phyloP scores from a whole-genome alignment of 306 rosid species.

The Sphenostylis stenocarpa region DNA sequence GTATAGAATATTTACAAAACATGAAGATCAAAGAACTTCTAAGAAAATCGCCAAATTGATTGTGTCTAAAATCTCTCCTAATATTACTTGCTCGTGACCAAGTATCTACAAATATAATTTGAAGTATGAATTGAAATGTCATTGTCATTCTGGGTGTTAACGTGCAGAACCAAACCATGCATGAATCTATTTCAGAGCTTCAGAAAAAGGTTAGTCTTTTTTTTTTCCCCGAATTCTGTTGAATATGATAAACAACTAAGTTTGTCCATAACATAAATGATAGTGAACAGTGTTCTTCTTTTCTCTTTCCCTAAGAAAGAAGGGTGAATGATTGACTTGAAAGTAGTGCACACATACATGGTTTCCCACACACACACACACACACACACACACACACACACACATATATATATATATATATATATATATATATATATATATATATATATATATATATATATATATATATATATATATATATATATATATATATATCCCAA shows the following conservation, averaged over 20 bases:
- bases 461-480: no score
- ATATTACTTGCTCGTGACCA: background rate
- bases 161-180: conserved; percentile 79
- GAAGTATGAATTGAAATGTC: background rate
- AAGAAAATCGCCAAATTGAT: background rate
- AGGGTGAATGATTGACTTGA: background rate
- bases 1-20: background rate
- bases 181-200: conserved; percentile 75
- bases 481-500: no score
- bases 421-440: no score
- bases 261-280: background rate
- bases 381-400: no score
- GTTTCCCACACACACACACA: no score
- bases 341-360: background rate
- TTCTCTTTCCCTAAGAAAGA: background rate
- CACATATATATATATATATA: no score
- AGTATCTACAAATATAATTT: background rate
- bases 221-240: background rate
- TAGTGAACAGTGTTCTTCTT: background rate
- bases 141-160: background rate
- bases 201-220: conserved; percentile 66
- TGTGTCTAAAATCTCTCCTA: background rate
- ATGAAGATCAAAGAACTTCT: background rate
- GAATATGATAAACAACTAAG: background rate
- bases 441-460: no score